These are phyloP conservation scores for Betula pendula DNA, from an alignment of 306 rosid species.

Conservation along the genomic window DNA sequence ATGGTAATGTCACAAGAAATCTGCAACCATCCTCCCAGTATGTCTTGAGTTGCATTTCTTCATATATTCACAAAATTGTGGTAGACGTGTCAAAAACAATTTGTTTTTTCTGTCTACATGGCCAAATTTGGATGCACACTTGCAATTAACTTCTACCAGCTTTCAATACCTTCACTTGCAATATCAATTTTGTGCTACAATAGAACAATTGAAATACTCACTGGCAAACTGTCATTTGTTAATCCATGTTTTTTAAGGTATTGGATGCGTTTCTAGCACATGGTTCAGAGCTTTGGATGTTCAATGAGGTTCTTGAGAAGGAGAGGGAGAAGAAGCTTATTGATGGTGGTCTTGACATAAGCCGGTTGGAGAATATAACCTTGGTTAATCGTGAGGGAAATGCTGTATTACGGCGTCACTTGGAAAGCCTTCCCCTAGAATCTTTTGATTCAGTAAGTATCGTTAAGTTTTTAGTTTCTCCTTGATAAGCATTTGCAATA, in stretches of 20 bases:
- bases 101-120: constrained; percentile 7
- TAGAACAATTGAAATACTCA: not conserved
- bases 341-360: constrained; percentile 83
- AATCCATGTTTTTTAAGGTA: constrained; percentile 43
- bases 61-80: constrained; percentile 28
- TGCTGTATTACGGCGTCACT: constrained; percentile 89
- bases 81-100: constrained; percentile 13
- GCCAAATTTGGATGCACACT: constrained; percentile 18
- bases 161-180: constrained; percentile 3
- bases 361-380: constrained; percentile 67
- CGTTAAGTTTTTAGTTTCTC: constrained; percentile 23
- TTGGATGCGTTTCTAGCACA: constrained; percentile 85
- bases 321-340: constrained; percentile 83
- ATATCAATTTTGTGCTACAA: not conserved
- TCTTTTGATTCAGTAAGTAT: constrained; percentile 84
- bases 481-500: not conserved
- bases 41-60: constrained; percentile 31
- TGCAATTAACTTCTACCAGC: constrained; percentile 16
- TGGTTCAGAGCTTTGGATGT: constrained; percentile 95
- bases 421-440: constrained; percentile 90
- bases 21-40: constrained; percentile 32
- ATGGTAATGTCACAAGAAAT: constrained; percentile 61
- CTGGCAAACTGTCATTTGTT: constrained; percentile 6
- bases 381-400: constrained; percentile 88
- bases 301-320: constrained; percentile 82